phyloP scores from a whole-genome alignment of 176 grass and related monocot species.

The Oropetium thomaeum region DNA sequence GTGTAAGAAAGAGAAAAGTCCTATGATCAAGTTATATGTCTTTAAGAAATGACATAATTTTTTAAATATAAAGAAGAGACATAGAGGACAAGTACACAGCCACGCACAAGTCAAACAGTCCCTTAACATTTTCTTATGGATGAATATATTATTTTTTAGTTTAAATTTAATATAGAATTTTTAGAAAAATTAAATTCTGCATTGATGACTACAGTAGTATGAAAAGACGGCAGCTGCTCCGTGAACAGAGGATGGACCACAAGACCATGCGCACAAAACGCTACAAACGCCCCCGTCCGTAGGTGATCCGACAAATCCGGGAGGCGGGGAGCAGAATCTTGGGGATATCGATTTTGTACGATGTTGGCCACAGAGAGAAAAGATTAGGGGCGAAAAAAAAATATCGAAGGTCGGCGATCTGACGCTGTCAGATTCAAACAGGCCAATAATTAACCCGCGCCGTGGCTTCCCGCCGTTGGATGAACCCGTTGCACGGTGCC shows the following conservation, averaged over 20 bases:
- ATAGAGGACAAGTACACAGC: too few relatives aligned
- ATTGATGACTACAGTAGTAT: not conserved
- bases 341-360: slow-evolving; percentile 49
- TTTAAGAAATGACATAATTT: not conserved
- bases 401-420: slow-evolving; percentile 3
- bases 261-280: not conserved
- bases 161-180: not conserved
- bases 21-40: too few relatives aligned
- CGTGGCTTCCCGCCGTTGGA: slow-evolving; percentile 7
- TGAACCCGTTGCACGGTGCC: too few relatives aligned
- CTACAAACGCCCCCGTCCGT: not conserved
- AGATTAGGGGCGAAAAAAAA: not conserved
- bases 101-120: too few relatives aligned
- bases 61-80: too few relatives aligned
- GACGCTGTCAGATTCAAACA: slow-evolving; percentile 37
- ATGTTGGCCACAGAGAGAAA: slow-evolving; percentile 38
- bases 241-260: not conserved
- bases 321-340: slow-evolving; percentile 40
- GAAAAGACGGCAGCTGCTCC: not conserved
- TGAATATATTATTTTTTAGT: too few relatives aligned
- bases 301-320: slow-evolving; percentile 35
- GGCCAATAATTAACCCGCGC: slow-evolving; percentile 26
- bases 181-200: too few relatives aligned
- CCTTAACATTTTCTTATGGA: not conserved
- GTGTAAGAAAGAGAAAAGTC: not conserved